phyloP scores from a whole-genome alignment of 2,329 filamentous ascomycete species.

The Trichoderma endophyticum region DNA sequence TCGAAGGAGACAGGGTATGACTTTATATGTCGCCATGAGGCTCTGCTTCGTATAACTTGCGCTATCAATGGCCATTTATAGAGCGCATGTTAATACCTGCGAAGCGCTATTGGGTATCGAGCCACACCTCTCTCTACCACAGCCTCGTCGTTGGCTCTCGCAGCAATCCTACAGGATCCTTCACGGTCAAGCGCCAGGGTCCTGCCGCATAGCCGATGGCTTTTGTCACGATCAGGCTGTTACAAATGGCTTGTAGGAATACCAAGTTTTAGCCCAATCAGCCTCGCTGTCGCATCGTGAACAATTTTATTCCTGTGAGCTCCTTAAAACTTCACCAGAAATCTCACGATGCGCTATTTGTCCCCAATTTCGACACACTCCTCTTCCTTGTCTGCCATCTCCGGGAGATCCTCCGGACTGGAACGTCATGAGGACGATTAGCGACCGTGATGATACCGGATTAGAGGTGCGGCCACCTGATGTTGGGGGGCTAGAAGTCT shows the following conservation, averaged over 20 bases:
- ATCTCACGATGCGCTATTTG: not conserved
- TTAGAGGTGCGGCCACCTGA: not conserved
- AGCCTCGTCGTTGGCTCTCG: not conserved
- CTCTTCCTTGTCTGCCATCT: not conserved
- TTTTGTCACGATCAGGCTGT: not conserved
- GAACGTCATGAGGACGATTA: not conserved
- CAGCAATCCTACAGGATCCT: not conserved
- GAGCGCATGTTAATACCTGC: not conserved
- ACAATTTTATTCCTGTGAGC: not conserved
- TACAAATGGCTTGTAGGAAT: not conserved
- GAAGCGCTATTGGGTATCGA: not conserved
- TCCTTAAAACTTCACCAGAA: not conserved
- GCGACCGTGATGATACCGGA: not conserved
- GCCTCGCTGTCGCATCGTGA: not conserved
- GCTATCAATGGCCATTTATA: not conserved
- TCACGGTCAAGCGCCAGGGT: not conserved
- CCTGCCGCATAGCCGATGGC: not conserved
- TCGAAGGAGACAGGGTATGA: not conserved
- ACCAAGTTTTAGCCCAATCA: not conserved
- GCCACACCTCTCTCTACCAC: too few relatives aligned
- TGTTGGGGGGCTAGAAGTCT: not conserved
- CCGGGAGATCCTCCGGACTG: not conserved
- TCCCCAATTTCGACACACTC: too few relatives aligned
- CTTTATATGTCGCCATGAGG: not conserved
- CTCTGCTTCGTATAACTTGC: not conserved